Evolutionary conservation across 1,284 basidiomycete genomes (phyloP), one percentile per base, ranked within the genome.

Genomic region (Leccinum angustisporum): DNA sequence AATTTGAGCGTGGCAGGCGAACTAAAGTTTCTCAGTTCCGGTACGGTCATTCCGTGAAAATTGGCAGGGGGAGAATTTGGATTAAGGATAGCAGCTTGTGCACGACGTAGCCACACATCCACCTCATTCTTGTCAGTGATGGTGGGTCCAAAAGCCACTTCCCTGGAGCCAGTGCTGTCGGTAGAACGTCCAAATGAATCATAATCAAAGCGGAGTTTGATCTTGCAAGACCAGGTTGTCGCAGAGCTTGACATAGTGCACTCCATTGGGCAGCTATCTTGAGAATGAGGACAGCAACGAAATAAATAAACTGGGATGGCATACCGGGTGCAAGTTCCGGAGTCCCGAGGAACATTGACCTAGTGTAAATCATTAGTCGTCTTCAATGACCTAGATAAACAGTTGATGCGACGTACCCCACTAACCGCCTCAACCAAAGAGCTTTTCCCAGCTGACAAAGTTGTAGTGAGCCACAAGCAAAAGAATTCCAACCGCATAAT

Each of bases 381-480:
- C 14, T 3, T 31, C 11, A 4, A 2, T 33, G 30, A 4, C 2
- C 2, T 18, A 11, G 10, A 36, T 21, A 57, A 51, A 58, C 14
- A 50, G n/a, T 54, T 16, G 0, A n/a, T 14, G 14, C 8, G 25
- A 54, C 79, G 53, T 67, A 86, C 85, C 10, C 82, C 82, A 14
- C 80, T 83, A 0, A 86, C 81, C 0, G 82, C 84, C 63, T 86
- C 85, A 0, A 86, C 82, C 1, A 86, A 68, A 0, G 85, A 86
- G 46, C 83, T 85, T 65, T 87, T 86, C 0, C 85, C 85, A 9
- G 85, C 84, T 81, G 63, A 62, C 8, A 62, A 59, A 40, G 16
- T 13, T 2, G 56, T 10, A 38, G n/a, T 65, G 38, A 54, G 62
- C 58, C 40, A 54, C 43, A 8, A 50, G n/a, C 3, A n/a, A 58